Evolutionary conservation across 2,329 filamentous ascomycete species (phyloP), one percentile per base, ranked within the genome.

Genomic region (Venturia carpophila): DNA sequence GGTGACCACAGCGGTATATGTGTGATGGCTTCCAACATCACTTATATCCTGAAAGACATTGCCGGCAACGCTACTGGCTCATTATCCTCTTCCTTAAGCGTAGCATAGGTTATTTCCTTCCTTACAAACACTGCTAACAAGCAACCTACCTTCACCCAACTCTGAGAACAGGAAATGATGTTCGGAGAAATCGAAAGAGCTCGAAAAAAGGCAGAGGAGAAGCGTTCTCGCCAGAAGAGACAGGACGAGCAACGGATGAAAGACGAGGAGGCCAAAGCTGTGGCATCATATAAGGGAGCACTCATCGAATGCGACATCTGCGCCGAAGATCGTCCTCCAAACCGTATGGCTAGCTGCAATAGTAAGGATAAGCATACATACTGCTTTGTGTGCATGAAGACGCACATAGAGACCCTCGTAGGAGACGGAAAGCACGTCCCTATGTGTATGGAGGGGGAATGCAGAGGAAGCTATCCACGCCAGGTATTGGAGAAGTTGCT

Each of bases 371-470:
- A 76, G 1, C 89, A 92, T 69, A 84, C 82, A 71, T 92, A 93
- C 73, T 96, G 91, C 73, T 79, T 79, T 60, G 75, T 76, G 0
- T 96, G 91, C 71, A 81, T 86, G 6, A 83, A 79, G 65, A 82
- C 75, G 27, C 86, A 86, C 67, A 88, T 91, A 5, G 85, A 90
- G 70, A 83, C 78, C 7, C 82, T 87, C 68, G 82, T 95, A 63
- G 90, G 90, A 1, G 77, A 85, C 27, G 83, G 83, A n/a, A 87
- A 84, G 67, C 88, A 89, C 71, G 78, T 85, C 58, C 79, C 94
- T 24, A 73, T 75, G 2, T 96, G 91, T 74, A 87, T 92, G 79
- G 88, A 87, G 24, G 83, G 78, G 63, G 84, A 81, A 3, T 95
- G 91, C 72, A 73, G 78, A 0, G 85, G 81, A 4, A 78, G 79